phyloP scores from a whole-genome alignment of 352 stramenopile species.

The Hyphochytrium catenoides region DNA sequence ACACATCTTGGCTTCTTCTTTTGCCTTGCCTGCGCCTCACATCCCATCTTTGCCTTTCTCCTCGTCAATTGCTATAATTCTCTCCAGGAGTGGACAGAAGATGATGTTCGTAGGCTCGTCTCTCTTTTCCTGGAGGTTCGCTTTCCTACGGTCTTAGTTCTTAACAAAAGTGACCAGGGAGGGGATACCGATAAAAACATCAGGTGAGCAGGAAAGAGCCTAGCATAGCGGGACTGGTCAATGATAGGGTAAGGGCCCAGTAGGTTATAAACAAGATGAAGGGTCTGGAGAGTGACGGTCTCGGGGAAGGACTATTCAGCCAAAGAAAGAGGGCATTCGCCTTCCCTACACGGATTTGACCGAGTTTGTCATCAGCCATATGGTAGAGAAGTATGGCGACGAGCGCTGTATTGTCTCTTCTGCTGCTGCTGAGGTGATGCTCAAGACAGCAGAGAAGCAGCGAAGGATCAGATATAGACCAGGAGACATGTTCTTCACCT shows the following conservation, averaged over 20 bases:
- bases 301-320: no score
- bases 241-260: no score
- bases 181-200: conserved; percentile 63
- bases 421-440: conserved; percentile 50
- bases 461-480: conserved; percentile 53
- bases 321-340: no score
- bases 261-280: no score
- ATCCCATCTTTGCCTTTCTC: no score
- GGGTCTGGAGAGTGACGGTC: no score
- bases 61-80: conserved; percentile 4
- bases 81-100: conserved; percentile 18
- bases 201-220: no score
- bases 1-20: no score
- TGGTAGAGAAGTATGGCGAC: conserved; percentile 60
- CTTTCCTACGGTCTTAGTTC: conserved; percentile 59
- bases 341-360: no score
- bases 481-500: conserved; percentile 58
- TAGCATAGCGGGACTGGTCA: no score
- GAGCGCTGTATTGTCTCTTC: conserved; percentile 60
- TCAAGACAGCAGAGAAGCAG: conserved; percentile 41
- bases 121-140: conserved; percentile 38
- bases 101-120: conserved; percentile 43
- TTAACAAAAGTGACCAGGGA: conserved; percentile 64
- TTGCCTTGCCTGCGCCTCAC: no score
- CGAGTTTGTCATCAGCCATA: no score